Evolutionary conservation across 345 rosid species (phyloP).

Genomic region (Psidium friedrichsthalianum): DNA sequence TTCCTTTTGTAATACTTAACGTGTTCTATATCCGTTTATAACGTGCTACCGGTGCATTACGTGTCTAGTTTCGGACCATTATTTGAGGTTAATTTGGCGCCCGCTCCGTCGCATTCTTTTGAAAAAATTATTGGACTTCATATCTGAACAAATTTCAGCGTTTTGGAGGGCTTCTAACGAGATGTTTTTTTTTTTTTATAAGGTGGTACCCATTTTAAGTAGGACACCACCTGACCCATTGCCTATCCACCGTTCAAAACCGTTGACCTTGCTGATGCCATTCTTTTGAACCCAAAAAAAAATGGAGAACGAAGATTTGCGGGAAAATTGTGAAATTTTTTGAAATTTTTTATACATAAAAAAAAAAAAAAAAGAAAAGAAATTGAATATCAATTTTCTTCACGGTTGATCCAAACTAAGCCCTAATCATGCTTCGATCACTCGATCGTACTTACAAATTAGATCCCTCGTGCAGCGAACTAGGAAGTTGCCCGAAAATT

Average conservation of each 20-base stretch:
- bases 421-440: not conserved
- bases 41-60: accelerated
- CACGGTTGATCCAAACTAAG: not conserved
- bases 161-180: no score
- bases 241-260: not conserved
- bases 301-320: not conserved
- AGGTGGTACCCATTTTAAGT: not conserved
- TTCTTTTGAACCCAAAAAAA: no score
- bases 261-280: not conserved
- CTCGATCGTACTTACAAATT: not conserved
- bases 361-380: not conserved
- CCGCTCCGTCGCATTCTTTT: no score
- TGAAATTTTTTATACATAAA: no score
- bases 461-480: not conserved
- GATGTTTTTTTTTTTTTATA: not conserved
- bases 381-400: not conserved
- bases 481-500: not conserved
- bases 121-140: not conserved
- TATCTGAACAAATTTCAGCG: not conserved
- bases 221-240: not conserved
- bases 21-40: not conserved
- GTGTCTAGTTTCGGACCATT: not conserved
- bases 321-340: not conserved
- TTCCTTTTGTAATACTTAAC: not conserved
- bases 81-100: not conserved